Base-by-base conservation (phyloP, 139 green algal species). In the Coelastrella sp. region DNA sequence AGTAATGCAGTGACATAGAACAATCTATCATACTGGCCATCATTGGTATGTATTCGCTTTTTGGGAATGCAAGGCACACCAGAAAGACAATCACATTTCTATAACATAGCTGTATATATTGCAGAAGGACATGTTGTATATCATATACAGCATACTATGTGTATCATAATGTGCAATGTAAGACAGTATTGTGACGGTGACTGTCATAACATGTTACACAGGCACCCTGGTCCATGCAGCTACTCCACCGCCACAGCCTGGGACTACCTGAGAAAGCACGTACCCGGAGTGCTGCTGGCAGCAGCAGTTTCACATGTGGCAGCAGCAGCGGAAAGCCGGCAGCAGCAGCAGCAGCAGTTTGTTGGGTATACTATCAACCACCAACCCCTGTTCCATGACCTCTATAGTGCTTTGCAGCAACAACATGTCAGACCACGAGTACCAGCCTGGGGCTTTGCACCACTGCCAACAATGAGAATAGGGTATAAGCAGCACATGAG, bases 401-500 rank as follows among this genome's bases (percentile, higher is more conserved):
- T 82, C 5, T 40, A 19, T 17, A 69, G 35, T 23, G 75, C 75
- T 6, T 62, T 53, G 17, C 51, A 71, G n/a, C 75, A 82, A 30
- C 51, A 71, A 41, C 75, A 82, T 50, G 35, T 82, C 9, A 57
- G 32, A 27, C 75, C 75, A 5, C 64, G 75, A 13, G 35, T 69
- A 51, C 75, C 75, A 32, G 53, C 53, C 21, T 82, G 75, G 75
- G 53, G 75, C 51, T 82, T 82, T 82, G 51, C 75, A n/a, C 75
- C 75, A 27, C 21, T 82, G 35, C 34, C 53, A 1, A 51, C 35
- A 21, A 4, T 82, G 50, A 25, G 27, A 37, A 25, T 41, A 79
- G 71, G 71, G 71, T n/a, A 63, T 79, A 43, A 79, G 41, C 32
- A 40, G 25, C 11, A 25, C 21, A 19, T n/a, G 71, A 19, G 41